Percentiles rank a stretch among this genome's conserved stretches.
These are phyloP conservation scores for Eimeria praecox DNA, from an alignment of 169 alveolate genomes.

Conservation along the genomic window DNA sequence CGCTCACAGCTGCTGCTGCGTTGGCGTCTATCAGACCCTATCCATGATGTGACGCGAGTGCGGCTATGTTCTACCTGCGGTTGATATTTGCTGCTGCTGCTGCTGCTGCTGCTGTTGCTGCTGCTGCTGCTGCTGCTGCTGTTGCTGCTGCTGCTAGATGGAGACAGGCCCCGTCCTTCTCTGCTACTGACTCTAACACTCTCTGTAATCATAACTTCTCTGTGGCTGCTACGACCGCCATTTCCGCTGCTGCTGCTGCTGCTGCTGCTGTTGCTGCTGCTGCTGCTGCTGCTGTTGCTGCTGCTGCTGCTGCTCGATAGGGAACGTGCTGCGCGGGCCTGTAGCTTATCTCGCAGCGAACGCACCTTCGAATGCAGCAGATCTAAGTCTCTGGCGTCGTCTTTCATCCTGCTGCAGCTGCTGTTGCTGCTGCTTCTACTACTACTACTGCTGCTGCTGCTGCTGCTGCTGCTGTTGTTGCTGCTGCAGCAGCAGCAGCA, in stretches of 20 bases:
- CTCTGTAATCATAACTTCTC: neutral
- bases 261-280: neutral
- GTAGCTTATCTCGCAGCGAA: conserved; percentile 24
- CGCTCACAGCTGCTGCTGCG: conserved; percentile 47
- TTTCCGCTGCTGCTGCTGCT: conserved; percentile 32
- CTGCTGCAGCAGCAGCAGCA: neutral
- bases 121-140: conserved; percentile 66
- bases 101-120: conserved; percentile 40
- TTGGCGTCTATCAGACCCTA: neutral
- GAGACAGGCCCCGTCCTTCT: neutral
- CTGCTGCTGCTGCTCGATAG: conserved; percentile 15
- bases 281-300: conserved; percentile 15
- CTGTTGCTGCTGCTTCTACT: conserved; percentile 30
- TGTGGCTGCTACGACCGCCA: conserved; percentile 37
- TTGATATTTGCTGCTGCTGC: neutral
- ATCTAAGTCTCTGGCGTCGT: conserved; percentile 9
- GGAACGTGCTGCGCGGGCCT: conserved; percentile 36
- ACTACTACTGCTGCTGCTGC: conserved; percentile 15
- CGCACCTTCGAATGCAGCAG: conserved; percentile 67
- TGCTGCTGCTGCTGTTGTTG: conserved; percentile 48
- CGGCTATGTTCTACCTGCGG: neutral
- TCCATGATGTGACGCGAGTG: neutral
- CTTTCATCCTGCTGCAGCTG: conserved; percentile 14
- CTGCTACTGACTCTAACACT: neutral
- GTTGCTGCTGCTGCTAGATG: conserved; percentile 34